A percentile compares a stretch with the other conserved stretches of the same genome.
phyloP scores from a whole-genome alignment of 495 filamentous ascomycete genomes.

The Aspergillus ostianus region DNA sequence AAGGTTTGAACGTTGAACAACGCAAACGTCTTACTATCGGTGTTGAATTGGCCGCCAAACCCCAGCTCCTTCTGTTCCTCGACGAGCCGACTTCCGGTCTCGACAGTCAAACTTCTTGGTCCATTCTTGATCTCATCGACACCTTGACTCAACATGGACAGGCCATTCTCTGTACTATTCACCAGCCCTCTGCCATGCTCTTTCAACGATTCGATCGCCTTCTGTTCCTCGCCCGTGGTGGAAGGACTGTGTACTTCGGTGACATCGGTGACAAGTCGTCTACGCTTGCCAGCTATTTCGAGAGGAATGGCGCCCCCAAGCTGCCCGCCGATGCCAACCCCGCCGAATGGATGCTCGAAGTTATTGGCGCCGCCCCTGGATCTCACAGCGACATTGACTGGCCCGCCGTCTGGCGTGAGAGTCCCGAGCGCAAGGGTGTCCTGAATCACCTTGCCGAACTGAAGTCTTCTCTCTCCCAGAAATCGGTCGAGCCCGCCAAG shows the following conservation, averaged over 20 bases:
- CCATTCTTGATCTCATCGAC: slow-evolving; percentile 79
- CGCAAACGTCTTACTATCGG: slow-evolving; percentile 86
- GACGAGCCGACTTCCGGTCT: slow-evolving; percentile 90
- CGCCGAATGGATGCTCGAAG: slow-evolving; percentile 95
- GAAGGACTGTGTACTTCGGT: slow-evolving; percentile 87
- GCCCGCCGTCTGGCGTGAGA: slow-evolving; percentile 76
- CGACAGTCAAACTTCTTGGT: slow-evolving; percentile 88
- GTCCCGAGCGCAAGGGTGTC: slow-evolving; percentile 65
- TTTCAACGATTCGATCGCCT: slow-evolving; percentile 94
- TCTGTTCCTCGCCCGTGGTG: slow-evolving; percentile 77
- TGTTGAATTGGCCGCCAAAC: slow-evolving; percentile 88
- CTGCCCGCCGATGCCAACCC: slow-evolving; percentile 76
- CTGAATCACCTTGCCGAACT: slow-evolving; percentile 68
- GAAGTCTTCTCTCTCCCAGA: slow-evolving; percentile 56
- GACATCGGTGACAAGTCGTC: slow-evolving; percentile 80
- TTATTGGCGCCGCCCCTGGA: slow-evolving; percentile 89
- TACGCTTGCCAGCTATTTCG: slow-evolving; percentile 74
- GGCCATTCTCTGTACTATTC: slow-evolving; percentile 93
- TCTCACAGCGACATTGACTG: slow-evolving; percentile 76
- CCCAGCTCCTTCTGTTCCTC: slow-evolving; percentile 79
- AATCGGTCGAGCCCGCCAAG: slow-evolving; percentile 30
- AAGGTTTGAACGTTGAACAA: slow-evolving; percentile 93
- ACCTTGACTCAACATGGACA: slow-evolving; percentile 87
- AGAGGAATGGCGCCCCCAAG: slow-evolving; percentile 68
- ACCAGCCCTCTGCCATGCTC: slow-evolving; percentile 91